Evolutionary conservation across 208 protist species (phyloP), one percentile per base, ranked within the genome.

Genomic region (Acanthamoeba sp.): DNA sequence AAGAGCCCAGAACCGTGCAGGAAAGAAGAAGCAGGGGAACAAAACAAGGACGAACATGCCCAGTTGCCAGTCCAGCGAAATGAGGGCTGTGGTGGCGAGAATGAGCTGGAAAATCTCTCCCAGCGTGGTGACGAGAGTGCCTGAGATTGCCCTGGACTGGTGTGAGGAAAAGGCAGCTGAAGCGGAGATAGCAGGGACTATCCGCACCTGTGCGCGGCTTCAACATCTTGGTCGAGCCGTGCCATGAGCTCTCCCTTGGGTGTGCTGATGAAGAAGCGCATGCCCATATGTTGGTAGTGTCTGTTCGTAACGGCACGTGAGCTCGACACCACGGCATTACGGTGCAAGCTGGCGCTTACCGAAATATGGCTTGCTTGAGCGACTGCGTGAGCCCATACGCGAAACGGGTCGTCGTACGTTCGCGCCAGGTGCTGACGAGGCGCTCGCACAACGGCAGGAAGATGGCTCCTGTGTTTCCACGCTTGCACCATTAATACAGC

Each of bases 11-110:
- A 27, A 84, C 10, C 73, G 73, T 27, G 73, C 73, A 6, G 73
- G 73, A 12, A 84, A 10, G 73, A 55, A 84, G 73, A 84, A 84
- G 36, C n/a, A 84, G 9, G 73, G 73, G 42, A 84, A 84, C 10
- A 84, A 10, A 10, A 84, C 34, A 27, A 84, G 10, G 10, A 84
- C 42, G 73, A 55, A 50, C 12, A 84, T 6, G 6, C 38, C 34
- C 34, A 84, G 73, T 14, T 84, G 10, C 38, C 38, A 40, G 29
- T 84, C 42, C 36, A 84, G 34, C 14, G 34, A 55, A 10, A 84
- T 40, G 22, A 84, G 34, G 27, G 42, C 34, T 14, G 42, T 29
- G 29, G 42, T 40, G 73, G 73, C 73, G 6, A 84, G 42, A 6
- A 40, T 29, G 10, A 84, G 73, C 73, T 84, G 73, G n/a, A 84